Evolutionary conservation across 306 rosid genomes (phyloP).

Genomic region (Albizia julibrissin): DNA sequence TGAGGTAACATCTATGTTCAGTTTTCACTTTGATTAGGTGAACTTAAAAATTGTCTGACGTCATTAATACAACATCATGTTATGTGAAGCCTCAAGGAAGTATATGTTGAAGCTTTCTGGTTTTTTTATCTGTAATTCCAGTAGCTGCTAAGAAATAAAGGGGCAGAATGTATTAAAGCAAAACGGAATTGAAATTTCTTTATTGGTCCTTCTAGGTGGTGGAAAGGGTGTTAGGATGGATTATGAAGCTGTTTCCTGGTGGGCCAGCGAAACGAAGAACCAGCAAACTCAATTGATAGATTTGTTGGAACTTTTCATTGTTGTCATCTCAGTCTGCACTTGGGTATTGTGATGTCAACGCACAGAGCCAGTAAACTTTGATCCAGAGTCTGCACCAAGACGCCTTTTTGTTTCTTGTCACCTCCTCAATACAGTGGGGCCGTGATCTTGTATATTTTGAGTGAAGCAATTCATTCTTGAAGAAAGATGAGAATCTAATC

Average conservation of each 20-base stretch:
- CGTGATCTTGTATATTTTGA: conserved; percentile 69
- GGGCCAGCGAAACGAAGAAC: conserved; percentile 92
- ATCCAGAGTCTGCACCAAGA: conserved; percentile 26
- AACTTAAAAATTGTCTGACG: background rate
- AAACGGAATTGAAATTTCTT: conserved; percentile 27
- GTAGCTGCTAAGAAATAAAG: conserved; percentile 10
- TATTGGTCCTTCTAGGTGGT: conserved; percentile 66
- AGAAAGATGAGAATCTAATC: conserved; percentile 38
- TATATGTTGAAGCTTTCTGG: background rate
- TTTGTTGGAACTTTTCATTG: conserved; percentile 36
- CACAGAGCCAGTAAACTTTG: conserved; percentile 51
- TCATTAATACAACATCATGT: conserved; percentile 11
- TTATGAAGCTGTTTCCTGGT: conserved; percentile 94
- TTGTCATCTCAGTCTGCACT: conserved; percentile 21
- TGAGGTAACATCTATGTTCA: conserved; percentile 58
- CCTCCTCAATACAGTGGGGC: conserved; percentile 44
- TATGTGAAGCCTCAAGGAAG: conserved; percentile 8
- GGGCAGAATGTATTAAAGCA: conserved; percentile 12
- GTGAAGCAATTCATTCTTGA: conserved; percentile 53
- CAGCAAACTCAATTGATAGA: conserved; percentile 78
- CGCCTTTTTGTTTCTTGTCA: conserved; percentile 38
- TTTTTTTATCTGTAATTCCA: background rate
- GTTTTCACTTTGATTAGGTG: conserved; percentile 3
- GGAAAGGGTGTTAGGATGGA: conserved; percentile 98
- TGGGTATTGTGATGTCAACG: conserved; percentile 53